Evolutionary conservation across 768 basidiomycete genomes (phyloP).

Genomic region (Rhizopogon rudus): DNA sequence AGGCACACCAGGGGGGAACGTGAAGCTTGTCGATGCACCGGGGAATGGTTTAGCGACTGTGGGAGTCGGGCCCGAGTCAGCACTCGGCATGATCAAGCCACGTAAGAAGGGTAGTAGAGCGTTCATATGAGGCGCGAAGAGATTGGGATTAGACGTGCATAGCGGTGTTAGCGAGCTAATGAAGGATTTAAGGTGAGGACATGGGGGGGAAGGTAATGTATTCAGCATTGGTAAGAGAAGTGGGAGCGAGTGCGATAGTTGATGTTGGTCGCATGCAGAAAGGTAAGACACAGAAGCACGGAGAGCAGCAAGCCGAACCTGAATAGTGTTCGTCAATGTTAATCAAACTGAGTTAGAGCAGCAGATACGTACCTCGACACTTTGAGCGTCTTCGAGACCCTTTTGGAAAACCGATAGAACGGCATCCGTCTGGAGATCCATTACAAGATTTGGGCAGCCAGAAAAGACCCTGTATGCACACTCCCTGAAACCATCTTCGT

Average conservation of each 20-base stretch:
- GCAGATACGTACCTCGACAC: slow-evolving; percentile 45
- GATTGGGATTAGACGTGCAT: slow-evolving; percentile 55
- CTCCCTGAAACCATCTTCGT: slow-evolving; percentile 39
- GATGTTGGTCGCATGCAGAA: slow-evolving; percentile 51
- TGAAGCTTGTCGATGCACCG: slow-evolving; percentile 28
- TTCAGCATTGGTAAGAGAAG: slow-evolving; percentile 72
- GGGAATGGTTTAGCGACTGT: slow-evolving; percentile 45
- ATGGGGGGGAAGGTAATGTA: slow-evolving; percentile 58
- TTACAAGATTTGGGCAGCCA: slow-evolving; percentile 68
- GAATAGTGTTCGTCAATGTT: slow-evolving; percentile 1
- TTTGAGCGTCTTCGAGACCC: slow-evolving; percentile 63
- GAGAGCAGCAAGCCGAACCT: slow-evolving; percentile 75
- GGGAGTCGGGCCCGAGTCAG: slow-evolving; percentile 48
- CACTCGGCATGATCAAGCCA: slow-evolving; percentile 61
- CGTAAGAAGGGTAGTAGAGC: slow-evolving; percentile 69
- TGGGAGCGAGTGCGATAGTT: slow-evolving; percentile 55
- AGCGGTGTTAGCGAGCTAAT: slow-evolving; percentile 68
- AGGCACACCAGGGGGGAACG: slow-evolving; percentile 32
- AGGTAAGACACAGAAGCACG: slow-evolving; percentile 68
- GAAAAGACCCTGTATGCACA: slow-evolving; percentile 70
- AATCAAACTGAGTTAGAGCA: not conserved
- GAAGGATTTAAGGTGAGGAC: slow-evolving; percentile 55
- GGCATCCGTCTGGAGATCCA: slow-evolving; percentile 69
- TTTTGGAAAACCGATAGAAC: slow-evolving; percentile 63
- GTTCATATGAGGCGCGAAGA: slow-evolving; percentile 72